Evolutionary conservation across 495 filamentous ascomycete genomes (phyloP).

Genomic region (Trichoderma parareesei): DNA sequence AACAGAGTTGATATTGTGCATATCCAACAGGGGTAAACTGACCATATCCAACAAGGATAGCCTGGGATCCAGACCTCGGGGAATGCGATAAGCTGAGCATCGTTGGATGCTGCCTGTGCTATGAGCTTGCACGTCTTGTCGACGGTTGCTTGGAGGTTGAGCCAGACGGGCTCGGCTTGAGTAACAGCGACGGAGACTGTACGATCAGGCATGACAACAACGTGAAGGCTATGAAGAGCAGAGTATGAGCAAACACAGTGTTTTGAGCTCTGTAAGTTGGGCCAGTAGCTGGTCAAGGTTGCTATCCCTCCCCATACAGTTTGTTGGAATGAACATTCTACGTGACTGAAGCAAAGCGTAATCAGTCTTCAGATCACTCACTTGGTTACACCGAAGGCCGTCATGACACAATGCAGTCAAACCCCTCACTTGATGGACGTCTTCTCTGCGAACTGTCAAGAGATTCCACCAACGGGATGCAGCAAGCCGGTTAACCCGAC

Average conservation of each 20-base stretch:
- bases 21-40: slow-evolving; percentile 10
- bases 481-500: no score
- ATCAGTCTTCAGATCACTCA: no score
- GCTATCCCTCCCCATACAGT: no score
- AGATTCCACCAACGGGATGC: no score
- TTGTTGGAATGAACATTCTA: no score
- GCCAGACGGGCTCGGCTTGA: slow-evolving; percentile 47
- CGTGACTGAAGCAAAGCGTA: no score
- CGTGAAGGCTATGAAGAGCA: not conserved
- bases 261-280: no score
- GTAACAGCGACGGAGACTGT: slow-evolving; percentile 35
- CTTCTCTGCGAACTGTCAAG: no score
- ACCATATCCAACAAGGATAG: slow-evolving; percentile 55
- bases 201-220: not conserved
- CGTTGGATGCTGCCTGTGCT: slow-evolving; percentile 41
- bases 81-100: slow-evolving; percentile 45
- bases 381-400: no score
- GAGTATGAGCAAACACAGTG: not conserved
- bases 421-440: no score
- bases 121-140: slow-evolving; percentile 46
- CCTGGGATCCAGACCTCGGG: slow-evolving; percentile 50
- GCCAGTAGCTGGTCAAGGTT: no score
- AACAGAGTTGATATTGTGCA: not conserved
- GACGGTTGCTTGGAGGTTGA: slow-evolving; percentile 41
- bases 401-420: no score